These are phyloP conservation scores for Butyriboletus loyo DNA, from an alignment of 768 basidiomycete species.

Conservation along the genomic window DNA sequence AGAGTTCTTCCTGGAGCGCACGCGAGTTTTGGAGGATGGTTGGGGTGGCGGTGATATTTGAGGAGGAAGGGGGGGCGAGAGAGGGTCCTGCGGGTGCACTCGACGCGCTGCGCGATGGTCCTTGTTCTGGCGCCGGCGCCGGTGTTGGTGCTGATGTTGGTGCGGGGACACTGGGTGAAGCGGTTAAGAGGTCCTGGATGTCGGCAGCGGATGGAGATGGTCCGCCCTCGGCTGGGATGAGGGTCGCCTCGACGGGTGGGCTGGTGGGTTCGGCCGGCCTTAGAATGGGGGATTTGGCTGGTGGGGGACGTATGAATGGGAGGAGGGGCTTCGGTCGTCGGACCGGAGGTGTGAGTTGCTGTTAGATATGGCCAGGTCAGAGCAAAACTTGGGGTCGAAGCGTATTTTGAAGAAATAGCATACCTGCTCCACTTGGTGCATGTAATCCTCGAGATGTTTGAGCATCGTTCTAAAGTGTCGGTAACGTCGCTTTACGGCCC, in stretches of 20 bases:
- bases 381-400: neutral
- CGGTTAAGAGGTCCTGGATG: conserved; percentile 38
- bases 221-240: conserved; percentile 24
- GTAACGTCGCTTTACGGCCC: conserved; percentile 43
- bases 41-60: conserved; percentile 34
- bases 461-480: conserved; percentile 48
- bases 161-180: conserved; percentile 26
- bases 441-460: conserved; percentile 51
- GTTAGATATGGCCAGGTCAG: neutral
- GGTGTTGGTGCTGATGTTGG: conserved; percentile 1
- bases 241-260: conserved; percentile 17
- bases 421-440: conserved; percentile 55
- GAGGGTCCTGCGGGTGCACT: conserved; percentile 21
- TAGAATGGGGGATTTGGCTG: conserved; percentile 4
- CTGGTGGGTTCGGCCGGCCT: neutral
- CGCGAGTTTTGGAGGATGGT: conserved; percentile 53
- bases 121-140: conserved; percentile 7
- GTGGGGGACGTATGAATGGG: conserved; percentile 49
- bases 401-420: neutral
- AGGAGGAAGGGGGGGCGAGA: conserved; percentile 32
- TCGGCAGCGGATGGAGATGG: conserved; percentile 12
- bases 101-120: neutral
- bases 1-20: conserved; percentile 69
- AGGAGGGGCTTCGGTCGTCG: conserved; percentile 48
- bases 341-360: conserved; percentile 43